These are phyloP conservation scores for Aspergillus hancockii DNA, from an alignment of 495 filamentous ascomycete species.

Conservation along the genomic window DNA sequence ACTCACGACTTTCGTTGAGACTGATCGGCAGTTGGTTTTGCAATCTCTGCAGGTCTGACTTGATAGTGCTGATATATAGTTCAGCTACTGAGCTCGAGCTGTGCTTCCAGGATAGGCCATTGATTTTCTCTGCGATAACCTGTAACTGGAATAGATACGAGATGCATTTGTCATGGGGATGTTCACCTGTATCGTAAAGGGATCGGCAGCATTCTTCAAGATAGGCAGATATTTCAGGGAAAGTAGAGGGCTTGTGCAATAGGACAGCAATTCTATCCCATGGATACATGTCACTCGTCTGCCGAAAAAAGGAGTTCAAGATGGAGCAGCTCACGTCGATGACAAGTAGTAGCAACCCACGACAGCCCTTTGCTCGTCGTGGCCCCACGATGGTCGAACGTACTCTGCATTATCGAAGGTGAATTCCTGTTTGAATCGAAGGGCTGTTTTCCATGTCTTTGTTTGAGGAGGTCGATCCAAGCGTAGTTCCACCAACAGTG, in stretches of 20 bases:
- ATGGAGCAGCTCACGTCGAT: slow-evolving; percentile 19
- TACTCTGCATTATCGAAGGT: slow-evolving; percentile 4
- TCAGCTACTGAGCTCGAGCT: slow-evolving; percentile 22
- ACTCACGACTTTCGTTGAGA: slow-evolving; percentile 16
- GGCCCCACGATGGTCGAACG: slow-evolving; percentile 22
- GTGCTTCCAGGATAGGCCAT: slow-evolving; percentile 19
- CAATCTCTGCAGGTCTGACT: slow-evolving; percentile 24
- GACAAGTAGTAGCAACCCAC: slow-evolving; percentile 29
- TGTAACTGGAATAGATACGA: slow-evolving; percentile 25
- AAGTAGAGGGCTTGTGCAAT: slow-evolving; percentile 26
- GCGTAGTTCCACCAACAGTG: slow-evolving; percentile 46
- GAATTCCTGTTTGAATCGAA: slow-evolving; percentile 15
- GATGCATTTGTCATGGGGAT: slow-evolving; percentile 24
- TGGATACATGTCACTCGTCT: neutral
- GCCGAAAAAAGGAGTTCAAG: too few relatives aligned
- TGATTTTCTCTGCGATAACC: slow-evolving; percentile 27
- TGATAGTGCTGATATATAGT: slow-evolving; percentile 24
- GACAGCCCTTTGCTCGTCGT: slow-evolving; percentile 25
- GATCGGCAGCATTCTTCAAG: slow-evolving; percentile 24
- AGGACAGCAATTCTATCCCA: slow-evolving; percentile 19
- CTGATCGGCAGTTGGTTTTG: slow-evolving; percentile 16
- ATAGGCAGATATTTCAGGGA: slow-evolving; percentile 18
- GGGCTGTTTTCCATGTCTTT: slow-evolving; percentile 23
- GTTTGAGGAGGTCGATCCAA: slow-evolving; percentile 36
- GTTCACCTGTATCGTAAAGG: slow-evolving; percentile 17